Evolutionary conservation across 106 monocot species (phyloP).

Genomic region (Platanthera guangdongensis): DNA sequence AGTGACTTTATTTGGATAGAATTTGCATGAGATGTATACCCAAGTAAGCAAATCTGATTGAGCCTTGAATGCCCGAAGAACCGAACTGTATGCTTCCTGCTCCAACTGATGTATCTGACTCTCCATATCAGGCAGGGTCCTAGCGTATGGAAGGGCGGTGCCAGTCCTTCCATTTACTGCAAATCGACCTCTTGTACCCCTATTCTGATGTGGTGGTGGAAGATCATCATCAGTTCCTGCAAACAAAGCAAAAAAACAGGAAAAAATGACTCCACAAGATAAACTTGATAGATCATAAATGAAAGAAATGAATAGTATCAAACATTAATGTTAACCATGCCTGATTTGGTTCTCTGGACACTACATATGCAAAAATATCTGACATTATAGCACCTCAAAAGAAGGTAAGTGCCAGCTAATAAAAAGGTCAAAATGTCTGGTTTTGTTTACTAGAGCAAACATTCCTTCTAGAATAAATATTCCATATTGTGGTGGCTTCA

Average conservation of each 20-base stretch:
- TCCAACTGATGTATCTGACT: conserved; percentile 59
- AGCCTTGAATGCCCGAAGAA: conserved; percentile 72
- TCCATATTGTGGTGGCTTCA: neutral
- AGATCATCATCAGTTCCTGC: conserved; percentile 88
- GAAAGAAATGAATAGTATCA: neutral
- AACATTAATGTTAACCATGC: neutral
- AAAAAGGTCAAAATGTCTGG: neutral
- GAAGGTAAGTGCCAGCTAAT: neutral
- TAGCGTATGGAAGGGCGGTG: conserved; percentile 28
- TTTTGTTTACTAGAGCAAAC: neutral
- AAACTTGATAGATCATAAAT: neutral
- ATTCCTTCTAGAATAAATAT: neutral
- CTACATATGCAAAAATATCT: neutral
- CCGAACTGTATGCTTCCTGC: conserved; percentile 64
- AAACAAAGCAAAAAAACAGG: conserved; percentile 3
- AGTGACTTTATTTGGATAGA: neutral
- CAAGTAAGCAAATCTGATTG: conserved; percentile 77
- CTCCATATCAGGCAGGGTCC: conserved; percentile 42
- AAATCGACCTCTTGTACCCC: conserved; percentile 39
- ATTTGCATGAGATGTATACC: conserved; percentile 24
- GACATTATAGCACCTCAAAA: neutral
- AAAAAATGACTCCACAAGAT: neutral
- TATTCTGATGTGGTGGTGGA: conserved; percentile 46
- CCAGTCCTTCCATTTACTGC: conserved; percentile 36
- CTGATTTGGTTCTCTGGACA: neutral